Evolutionary conservation across 225 moss, liverwort and hornwort genomes (phyloP), one percentile per base, ranked within the genome.

Genomic region (Polytrichum formosum): DNA sequence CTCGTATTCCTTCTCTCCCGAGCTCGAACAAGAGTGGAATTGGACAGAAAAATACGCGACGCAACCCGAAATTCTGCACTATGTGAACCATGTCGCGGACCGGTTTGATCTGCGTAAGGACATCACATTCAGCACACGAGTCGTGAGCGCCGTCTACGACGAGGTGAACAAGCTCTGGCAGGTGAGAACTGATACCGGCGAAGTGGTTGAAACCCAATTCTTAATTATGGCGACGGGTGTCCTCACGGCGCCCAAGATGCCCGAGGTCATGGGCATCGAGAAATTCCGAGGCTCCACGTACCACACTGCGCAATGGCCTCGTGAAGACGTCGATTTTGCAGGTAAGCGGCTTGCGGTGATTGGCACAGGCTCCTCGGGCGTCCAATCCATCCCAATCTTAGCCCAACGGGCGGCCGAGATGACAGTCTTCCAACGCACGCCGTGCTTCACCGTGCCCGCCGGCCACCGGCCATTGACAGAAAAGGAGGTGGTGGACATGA

Each of bases 341-440:
- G 80, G 75, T 22, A 61, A 78, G 30, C 78, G 85, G 58, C 80
- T 88, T 23, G 82, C 66, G 0, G 68, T 88, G 18, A 76, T 88
- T 37, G 88, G 88, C 62, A 88, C 88, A 0, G 85, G 88, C 23
- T 80, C 82, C 2, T 76, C 85, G 4, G 85, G 0, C 1, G 65
- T 85, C 7, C 88, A 88, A 10, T 1, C 2, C 27, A 78, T 88
- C 55, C 88, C 85, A 25, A 7, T 73, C 1, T 7, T 82, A 2
- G 85, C 82, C 2, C 54, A 85, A 64, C 77, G 82, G 25, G 85
- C 73, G 0, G 58, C 53, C 10, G 27, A 78, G 18, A 10, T 88
- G 65, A 77, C 81, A 9, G 78, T 88, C 6, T 85, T 85, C 63
- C 88, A 88, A 70, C 88, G 88, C 53, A 85, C 88, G 20, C 76